phyloP scores from a whole-genome alignment of 108 stramenopile species.

The Discostella pseudostelligera region DNA sequence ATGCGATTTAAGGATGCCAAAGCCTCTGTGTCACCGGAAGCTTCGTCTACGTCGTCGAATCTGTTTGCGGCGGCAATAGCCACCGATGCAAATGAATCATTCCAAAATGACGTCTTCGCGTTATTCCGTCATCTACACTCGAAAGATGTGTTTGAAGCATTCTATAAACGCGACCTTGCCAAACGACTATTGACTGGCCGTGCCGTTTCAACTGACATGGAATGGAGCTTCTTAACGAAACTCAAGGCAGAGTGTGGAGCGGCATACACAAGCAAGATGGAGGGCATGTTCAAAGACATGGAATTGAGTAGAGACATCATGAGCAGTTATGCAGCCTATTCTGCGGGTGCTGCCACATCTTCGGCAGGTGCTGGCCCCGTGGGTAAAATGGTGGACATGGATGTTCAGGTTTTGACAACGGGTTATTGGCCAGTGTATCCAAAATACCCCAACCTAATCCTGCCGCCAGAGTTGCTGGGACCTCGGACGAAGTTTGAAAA shows the following conservation, averaged over 20 bases:
- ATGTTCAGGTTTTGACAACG: constrained; percentile 90
- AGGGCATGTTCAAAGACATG: constrained; percentile 99
- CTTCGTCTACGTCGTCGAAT: constrained; percentile 1
- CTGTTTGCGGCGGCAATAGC: constrained; percentile 6
- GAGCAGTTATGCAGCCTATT: constrained; percentile 70
- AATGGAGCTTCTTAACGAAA: constrained; percentile 88
- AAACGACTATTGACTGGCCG: constrained; percentile 92
- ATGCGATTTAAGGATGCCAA: constrained; percentile 63
- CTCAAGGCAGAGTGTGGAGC: constrained; percentile 97
- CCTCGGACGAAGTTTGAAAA: constrained; percentile 61
- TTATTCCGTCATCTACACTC: constrained; percentile 87
- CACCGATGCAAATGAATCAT: constrained; percentile 43
- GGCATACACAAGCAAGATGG: constrained; percentile 98
- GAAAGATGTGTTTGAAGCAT: constrained; percentile 98
- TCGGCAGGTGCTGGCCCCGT: constrained; percentile 8
- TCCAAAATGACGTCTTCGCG: constrained; percentile 60
- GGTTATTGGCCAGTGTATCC: constrained; percentile 98
- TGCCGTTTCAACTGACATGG: constrained; percentile 82
- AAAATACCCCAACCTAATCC: constrained; percentile 58
- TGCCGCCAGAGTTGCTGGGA: constrained; percentile 61
- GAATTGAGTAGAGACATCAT: constrained; percentile 90
- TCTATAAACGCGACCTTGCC: constrained; percentile 94
- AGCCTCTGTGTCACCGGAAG: constrained; percentile 12
- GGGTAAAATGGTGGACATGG: constrained; percentile 65
- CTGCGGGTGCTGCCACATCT: constrained; percentile 32